Base-by-base conservation (phyloP, 306 rosid species). In the Ormosia emarginata region DNA sequence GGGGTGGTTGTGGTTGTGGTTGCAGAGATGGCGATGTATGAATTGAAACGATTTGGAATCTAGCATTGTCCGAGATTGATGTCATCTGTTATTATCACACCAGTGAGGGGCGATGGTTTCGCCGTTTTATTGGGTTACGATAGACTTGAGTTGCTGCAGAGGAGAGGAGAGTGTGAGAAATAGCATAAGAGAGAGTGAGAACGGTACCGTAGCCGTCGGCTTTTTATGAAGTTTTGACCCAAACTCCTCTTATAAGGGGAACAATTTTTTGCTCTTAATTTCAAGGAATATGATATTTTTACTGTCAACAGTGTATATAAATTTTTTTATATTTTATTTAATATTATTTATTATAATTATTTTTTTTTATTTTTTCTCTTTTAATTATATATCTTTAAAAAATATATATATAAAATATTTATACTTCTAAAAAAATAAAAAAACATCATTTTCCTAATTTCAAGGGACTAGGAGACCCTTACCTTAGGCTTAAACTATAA, bases 141-240 rank as follows among this genome's bases (percentile, higher is more conserved):
- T 15, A 65, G 79, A 72, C 11, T 6, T 24, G 84, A 72, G 40
- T 7, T 33, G 56, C 0, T 52, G 40, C 8, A 67, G 68, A 57
- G 9, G 30, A 68, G 36, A 10, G 56, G 61, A 49, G 47, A 29
- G 49, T 55, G 71, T 32, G 50, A 13, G 59, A 52, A 53, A 44
- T 14, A 65, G 6, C 9, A 57, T 24, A 0, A 44, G 50, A 8
- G 0, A 10, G 59, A 29, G 24, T 37, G 50, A 49, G 18, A 78
- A 58, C 59, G 68, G 30, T 2, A 50, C 78, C 69, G 15, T 81
- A 83, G 86, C 93, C 88, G 89, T 84, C 86, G 85, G 71, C 82
- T 74, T 87, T 85, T 77, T 85, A 55, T 72, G 52, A 34, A 5
- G 7, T 5, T 74, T 82, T 71, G 83, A 78, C 86, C 82, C 68